Percentiles rank a stretch among this genome's conserved stretches.
Evolutionary conservation across 2,329 filamentous ascomycete species (phyloP).

Genomic region (Fusarium stilboides): DNA sequence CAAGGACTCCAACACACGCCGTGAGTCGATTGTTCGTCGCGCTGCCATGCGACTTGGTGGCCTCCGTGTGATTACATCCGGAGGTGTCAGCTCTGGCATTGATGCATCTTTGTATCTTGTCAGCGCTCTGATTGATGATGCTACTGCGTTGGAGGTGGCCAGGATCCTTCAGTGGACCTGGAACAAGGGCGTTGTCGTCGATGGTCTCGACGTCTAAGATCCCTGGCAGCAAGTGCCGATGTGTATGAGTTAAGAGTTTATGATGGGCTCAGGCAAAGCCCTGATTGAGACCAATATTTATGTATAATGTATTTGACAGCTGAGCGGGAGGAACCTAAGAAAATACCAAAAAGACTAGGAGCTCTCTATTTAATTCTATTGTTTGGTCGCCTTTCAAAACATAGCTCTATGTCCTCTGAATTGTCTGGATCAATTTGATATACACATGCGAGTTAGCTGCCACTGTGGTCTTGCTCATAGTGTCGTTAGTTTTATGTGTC

Average conservation of each 20-base stretch:
- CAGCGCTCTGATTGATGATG: conserved; percentile 84
- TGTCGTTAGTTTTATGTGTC: conserved; percentile 9
- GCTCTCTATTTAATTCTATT: conserved; percentile 50
- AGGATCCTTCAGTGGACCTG: conserved; percentile 85
- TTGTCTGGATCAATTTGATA: background rate
- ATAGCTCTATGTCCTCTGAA: background rate
- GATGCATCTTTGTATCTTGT: conserved; percentile 90
- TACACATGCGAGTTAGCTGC: background rate
- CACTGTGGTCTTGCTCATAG: background rate
- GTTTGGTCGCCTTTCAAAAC: conserved; percentile 34
- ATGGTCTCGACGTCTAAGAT: conserved; percentile 84
- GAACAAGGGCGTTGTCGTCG: conserved; percentile 88
- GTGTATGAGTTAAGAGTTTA: conserved; percentile 48
- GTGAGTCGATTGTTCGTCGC: conserved; percentile 85
- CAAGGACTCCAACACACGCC: conserved; percentile 80
- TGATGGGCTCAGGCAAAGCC: conserved; percentile 43
- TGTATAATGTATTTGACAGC: conserved; percentile 47
- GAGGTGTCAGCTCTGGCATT: conserved; percentile 83
- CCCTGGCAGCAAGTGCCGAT: conserved; percentile 51
- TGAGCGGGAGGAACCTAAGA: conserved; percentile 49
- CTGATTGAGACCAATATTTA: conserved; percentile 47
- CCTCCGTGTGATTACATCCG: conserved; percentile 82
- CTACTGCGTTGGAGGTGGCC: conserved; percentile 82
- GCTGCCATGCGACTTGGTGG: conserved; percentile 80
- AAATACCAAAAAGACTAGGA: conserved; percentile 49